Conservation (phyloP, 106 monocot species). For the Xerophyta viscosa region DNA sequence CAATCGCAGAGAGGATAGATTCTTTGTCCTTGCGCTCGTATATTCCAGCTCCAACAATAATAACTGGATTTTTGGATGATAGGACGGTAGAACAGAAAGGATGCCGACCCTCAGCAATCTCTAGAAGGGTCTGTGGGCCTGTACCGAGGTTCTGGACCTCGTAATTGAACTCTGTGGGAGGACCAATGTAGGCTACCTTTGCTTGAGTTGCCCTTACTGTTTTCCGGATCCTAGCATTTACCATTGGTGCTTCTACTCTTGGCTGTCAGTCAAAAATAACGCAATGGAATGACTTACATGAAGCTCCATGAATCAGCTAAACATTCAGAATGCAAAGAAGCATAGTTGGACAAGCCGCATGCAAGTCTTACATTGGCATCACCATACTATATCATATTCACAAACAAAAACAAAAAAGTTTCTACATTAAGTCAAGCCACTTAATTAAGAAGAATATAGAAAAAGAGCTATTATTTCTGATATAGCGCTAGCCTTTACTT, state of each 20-base stretch:
- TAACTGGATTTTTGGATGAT: constrained; percentile 78
- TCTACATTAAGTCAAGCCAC: too few relatives aligned
- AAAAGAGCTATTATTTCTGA: too few relatives aligned
- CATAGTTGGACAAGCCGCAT: background rate
- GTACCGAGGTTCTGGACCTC: constrained; percentile 73
- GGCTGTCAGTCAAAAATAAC: too few relatives aligned
- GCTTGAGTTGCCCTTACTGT: constrained; percentile 71
- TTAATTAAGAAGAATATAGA: too few relatives aligned
- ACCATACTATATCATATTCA: too few relatives aligned
- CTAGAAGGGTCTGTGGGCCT: constrained; percentile 74
- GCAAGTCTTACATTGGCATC: background rate
- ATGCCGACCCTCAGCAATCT: constrained; percentile 83
- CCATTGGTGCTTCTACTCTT: constrained; percentile 93
- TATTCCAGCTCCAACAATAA: constrained; percentile 74
- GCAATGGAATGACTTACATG: too few relatives aligned
- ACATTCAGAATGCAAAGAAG: background rate
- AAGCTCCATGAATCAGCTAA: too few relatives aligned
- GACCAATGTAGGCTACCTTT: constrained; percentile 91
- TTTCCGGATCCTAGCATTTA: constrained; percentile 94
- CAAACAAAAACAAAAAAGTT: too few relatives aligned
- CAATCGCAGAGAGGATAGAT: constrained; percentile 53
- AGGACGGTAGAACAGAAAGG: constrained; percentile 74
- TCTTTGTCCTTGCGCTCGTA: constrained; percentile 71
- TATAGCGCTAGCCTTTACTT: too few relatives aligned
- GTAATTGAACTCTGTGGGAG: constrained; percentile 81